phyloP scores from a whole-genome alignment of 1,139 yeast genomes.

The Kluyveromyces marxianus region DNA sequence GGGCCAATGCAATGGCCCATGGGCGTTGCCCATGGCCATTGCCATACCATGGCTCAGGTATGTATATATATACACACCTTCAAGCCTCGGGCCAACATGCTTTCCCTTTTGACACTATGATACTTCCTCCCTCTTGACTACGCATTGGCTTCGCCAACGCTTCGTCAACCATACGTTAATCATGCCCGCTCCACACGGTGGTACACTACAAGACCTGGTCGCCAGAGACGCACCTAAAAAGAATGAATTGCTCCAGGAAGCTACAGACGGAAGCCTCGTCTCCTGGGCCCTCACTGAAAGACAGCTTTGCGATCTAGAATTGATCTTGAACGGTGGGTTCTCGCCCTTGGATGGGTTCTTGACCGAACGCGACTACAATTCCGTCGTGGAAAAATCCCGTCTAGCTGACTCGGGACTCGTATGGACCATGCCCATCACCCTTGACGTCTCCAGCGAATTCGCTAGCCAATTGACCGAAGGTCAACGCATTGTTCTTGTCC shows the following conservation, averaged over 20 bases:
- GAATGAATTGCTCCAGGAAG: constrained; percentile 49
- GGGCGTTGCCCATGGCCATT: too few relatives aligned
- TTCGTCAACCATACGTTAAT: too few relatives aligned
- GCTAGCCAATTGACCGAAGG: constrained; percentile 46
- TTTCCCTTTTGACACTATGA: too few relatives aligned
- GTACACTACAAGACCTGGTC: constrained; percentile 74
- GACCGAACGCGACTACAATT: constrained; percentile 68
- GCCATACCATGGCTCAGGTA: too few relatives aligned
- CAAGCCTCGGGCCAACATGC: too few relatives aligned
- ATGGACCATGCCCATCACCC: constrained; percentile 91
- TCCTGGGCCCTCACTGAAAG: constrained; percentile 56
- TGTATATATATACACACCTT: too few relatives aligned
- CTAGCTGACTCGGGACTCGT: constrained; percentile 60
- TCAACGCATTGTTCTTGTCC: constrained; percentile 65
- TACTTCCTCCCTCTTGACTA: too few relatives aligned
- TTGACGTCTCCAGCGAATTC: constrained; percentile 58
- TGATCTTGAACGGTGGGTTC: constrained; percentile 89
- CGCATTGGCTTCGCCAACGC: too few relatives aligned
- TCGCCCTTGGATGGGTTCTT: constrained; percentile 88
- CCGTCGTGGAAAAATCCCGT: constrained; percentile 74
- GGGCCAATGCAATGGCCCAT: too few relatives aligned
- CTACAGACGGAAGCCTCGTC: constrained; percentile 37
- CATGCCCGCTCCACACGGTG: constrained; percentile 90
- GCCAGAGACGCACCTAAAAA: constrained; percentile 68
- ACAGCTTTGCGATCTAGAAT: constrained; percentile 88